phyloP scores from a whole-genome alignment of 208 protist genomes.

The Trypanosoma vivax region DNA sequence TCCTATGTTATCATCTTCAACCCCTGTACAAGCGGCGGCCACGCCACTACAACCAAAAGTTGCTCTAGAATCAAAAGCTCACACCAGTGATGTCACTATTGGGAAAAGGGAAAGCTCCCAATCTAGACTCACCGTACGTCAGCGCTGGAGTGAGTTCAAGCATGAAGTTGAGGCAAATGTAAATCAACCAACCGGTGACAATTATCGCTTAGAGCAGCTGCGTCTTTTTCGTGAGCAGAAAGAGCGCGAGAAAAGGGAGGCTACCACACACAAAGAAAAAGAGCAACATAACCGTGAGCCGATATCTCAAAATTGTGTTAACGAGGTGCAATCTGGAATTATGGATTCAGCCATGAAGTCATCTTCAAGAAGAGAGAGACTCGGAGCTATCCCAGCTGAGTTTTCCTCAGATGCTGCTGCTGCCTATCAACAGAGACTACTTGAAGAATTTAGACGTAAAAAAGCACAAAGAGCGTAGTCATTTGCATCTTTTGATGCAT shows the following conservation, averaged over 20 bases:
- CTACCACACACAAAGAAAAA: background rate
- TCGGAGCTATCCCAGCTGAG: conserved; percentile 35
- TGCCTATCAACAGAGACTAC: conserved; percentile 75
- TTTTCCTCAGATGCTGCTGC: conserved; percentile 69
- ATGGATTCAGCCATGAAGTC: background rate
- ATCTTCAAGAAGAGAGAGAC: background rate
- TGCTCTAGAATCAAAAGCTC: too few relatives aligned
- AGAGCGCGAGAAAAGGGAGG: conserved; percentile 15
- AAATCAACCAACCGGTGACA: conserved; percentile 55
- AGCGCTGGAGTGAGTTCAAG: conserved; percentile 56
- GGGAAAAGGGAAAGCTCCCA: background rate
- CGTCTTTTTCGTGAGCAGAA: conserved; percentile 48
- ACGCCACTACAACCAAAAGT: too few relatives aligned
- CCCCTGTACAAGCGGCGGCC: background rate
- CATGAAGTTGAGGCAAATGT: conserved; percentile 48
- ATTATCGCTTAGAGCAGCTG: conserved; percentile 66
- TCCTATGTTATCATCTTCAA: conserved; percentile 4
- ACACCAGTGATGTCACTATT: background rate
- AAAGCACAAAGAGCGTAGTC: conserved; percentile 11
- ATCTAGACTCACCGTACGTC: conserved; percentile 15
- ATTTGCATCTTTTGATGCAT: background rate
- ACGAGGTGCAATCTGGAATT: background rate
- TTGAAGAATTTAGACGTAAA: conserved; percentile 62
- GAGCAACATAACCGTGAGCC: background rate
- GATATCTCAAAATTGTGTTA: background rate